Conservation (phyloP, 108 stramenopile genomes). For the Epipyxis sp. region DNA sequence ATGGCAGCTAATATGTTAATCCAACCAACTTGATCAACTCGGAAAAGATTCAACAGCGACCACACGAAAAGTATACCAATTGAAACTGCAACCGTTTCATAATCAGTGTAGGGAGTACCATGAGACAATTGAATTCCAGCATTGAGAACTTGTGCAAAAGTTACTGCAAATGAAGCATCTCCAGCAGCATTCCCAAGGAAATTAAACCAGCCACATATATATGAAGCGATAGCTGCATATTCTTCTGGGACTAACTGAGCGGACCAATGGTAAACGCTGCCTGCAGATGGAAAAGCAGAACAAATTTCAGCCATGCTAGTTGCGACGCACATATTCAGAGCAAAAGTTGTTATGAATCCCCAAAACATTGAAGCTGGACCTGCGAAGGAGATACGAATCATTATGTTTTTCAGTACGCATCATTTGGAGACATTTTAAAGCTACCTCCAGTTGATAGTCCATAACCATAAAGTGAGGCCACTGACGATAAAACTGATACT, state of each 20-base stretch:
- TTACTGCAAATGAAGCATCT: not conserved
- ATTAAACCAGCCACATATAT: conserved; percentile 5
- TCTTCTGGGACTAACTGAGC: not conserved
- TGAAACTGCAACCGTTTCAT: not conserved
- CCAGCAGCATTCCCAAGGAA: not conserved
- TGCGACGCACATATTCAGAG: not conserved
- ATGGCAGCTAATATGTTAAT: not conserved
- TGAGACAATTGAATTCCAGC: not conserved
- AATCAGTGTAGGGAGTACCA: not conserved
- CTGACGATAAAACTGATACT: not conserved
- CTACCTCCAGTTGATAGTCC: not conserved
- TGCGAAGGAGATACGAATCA: not conserved
- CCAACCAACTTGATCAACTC: not conserved
- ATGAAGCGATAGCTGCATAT: not conserved
- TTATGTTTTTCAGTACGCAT: no score
- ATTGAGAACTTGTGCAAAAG: not conserved
- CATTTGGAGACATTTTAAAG: no score
- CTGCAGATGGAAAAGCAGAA: not conserved
- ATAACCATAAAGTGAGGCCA: not conserved
- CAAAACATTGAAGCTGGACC: not conserved
- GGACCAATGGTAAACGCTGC: not conserved
- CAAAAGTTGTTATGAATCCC: not conserved
- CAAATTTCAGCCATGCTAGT: not conserved
- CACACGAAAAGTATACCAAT: not conserved
- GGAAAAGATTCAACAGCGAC: not conserved